phyloP scores from a whole-genome alignment of 2,329 filamentous ascomycete species.

The Alternaria infectoria region DNA sequence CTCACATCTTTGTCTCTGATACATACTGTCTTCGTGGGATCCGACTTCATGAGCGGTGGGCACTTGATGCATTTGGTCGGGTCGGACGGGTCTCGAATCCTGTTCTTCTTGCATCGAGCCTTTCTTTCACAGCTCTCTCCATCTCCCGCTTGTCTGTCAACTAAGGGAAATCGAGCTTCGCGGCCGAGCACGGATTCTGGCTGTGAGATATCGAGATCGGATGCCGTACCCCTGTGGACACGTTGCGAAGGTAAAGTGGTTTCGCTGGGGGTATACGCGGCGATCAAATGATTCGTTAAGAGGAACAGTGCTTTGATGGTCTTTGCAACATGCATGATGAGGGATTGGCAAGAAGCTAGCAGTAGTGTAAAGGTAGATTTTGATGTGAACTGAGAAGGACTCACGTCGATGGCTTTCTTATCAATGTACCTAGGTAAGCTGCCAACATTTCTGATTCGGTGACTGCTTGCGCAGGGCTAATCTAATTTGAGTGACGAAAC shows the following conservation, averaged over 20 bases:
- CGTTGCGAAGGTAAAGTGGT: background rate
- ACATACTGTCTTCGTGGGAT: constrained; percentile 7
- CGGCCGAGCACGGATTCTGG: background rate
- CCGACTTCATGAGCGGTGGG: constrained; percentile 11
- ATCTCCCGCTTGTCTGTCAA: background rate
- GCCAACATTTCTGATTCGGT: background rate
- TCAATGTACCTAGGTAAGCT: background rate
- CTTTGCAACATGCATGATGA: constrained; percentile 10
- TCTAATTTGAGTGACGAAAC: background rate
- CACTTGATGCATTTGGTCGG: constrained; percentile 10
- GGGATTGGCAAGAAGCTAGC: background rate
- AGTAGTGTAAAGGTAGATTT: background rate
- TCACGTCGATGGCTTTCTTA: background rate
- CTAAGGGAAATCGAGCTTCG: background rate
- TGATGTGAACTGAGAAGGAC: background rate
- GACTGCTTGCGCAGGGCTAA: background rate
- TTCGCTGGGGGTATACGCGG: background rate
- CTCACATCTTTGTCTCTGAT: constrained; percentile 10
- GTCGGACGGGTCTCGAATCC: constrained; percentile 8
- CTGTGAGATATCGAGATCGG: background rate
- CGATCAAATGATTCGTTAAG: constrained; percentile 6
- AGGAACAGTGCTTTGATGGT: background rate
- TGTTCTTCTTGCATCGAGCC: constrained; percentile 13
- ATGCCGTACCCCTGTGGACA: background rate
- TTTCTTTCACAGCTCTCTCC: constrained; percentile 8